Evolutionary conservation across 306 rosid species (phyloP), one percentile per base, ranked within the genome.

Genomic region (Cicer bijugum): DNA sequence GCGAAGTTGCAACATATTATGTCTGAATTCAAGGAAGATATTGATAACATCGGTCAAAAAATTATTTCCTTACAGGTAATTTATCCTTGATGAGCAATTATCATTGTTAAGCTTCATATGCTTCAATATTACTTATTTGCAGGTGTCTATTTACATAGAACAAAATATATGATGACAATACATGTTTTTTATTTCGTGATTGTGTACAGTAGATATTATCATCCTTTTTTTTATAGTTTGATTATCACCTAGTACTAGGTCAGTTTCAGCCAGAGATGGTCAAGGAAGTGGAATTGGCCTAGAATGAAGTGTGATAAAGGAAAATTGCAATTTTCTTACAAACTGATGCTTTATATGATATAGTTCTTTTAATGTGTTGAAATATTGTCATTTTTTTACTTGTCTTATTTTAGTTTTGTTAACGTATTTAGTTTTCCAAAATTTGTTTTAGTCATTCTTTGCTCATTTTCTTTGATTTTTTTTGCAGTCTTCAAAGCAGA

Each of bases 21-120:
- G 80, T 75, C 88, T 66, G 43, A 51, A 52, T 83, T 75, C 86
- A 82, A 80, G 85, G 79, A 73, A 47, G 89, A 86, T 51, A 78
- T 88, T 28, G 72, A 69, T 80, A 37, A 43, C 76, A 80, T 87
- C 70, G 45, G 69, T 67, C 87, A 76, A 14, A 65, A 81, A 48
- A 79, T 88, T 42, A 39, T 46, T 67, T 79, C 62, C 37, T 77
- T 88, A 67, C 85, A 85, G 94, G 96, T 90, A 80, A 33, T 12
- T 79, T 69, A 58, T 76, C 78, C 47, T 64, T 51, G 61, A 60
- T 66, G 79, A 71, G 56, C 69, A 12, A 11, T 19, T 80, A 75
- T 55, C 50, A 71, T 39, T 63, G 45, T 64, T 56, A 12, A 59
- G 50, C 48, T 69, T 51, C 15, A 10, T 60, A 48, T 57, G 55